A percentile compares a stretch with the other conserved stretches of the same genome.
Conservation (phyloP, 768 basidiomycete genomes). For the Amanita thiersii region DNA sequence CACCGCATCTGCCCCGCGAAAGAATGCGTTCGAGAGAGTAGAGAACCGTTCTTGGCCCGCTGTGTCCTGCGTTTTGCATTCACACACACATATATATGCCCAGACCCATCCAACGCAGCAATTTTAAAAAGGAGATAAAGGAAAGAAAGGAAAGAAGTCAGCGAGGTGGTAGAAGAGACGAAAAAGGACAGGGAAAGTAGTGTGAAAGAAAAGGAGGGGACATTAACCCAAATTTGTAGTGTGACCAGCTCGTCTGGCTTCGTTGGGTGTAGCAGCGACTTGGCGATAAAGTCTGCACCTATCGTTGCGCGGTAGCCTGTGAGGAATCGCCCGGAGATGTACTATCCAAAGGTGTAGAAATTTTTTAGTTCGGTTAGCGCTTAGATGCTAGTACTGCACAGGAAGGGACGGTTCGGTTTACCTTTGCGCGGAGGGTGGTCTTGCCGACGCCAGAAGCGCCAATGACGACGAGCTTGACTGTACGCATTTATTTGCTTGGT, state of each 20-base stretch:
- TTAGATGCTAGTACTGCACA: not conserved
- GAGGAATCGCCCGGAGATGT: constrained; percentile 69
- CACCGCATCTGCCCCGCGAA: constrained; percentile 77
- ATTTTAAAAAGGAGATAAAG: constrained; percentile 8
- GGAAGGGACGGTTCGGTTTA: constrained; percentile 22
- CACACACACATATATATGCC: constrained; percentile 5
- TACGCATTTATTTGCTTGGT: constrained; percentile 40
- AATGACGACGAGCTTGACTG: constrained; percentile 75
- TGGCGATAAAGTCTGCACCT: constrained; percentile 83
- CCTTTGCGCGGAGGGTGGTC: constrained; percentile 71
- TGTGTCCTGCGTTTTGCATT: constrained; percentile 64
- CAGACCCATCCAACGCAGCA: not conserved
- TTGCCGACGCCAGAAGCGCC: constrained; percentile 84
- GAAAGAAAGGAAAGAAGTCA: too few relatives aligned
- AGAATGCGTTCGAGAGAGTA: constrained; percentile 74
- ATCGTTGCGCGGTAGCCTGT: constrained; percentile 79
- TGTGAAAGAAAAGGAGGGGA: constrained; percentile 2
- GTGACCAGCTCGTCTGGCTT: constrained; percentile 48
- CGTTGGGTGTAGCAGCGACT: constrained; percentile 56
- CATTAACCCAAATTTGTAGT: constrained; percentile 52
- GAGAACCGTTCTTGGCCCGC: constrained; percentile 89
- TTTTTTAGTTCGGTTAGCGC: not conserved
- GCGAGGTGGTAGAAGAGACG: not conserved
- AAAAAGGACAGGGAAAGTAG: not conserved
- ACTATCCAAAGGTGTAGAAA: constrained; percentile 29